Percentiles rank a stretch among this genome's conserved stretches.
phyloP scores from a whole-genome alignment of 1,284 basidiomycete genomes.

The Pseudozyma pruni region DNA sequence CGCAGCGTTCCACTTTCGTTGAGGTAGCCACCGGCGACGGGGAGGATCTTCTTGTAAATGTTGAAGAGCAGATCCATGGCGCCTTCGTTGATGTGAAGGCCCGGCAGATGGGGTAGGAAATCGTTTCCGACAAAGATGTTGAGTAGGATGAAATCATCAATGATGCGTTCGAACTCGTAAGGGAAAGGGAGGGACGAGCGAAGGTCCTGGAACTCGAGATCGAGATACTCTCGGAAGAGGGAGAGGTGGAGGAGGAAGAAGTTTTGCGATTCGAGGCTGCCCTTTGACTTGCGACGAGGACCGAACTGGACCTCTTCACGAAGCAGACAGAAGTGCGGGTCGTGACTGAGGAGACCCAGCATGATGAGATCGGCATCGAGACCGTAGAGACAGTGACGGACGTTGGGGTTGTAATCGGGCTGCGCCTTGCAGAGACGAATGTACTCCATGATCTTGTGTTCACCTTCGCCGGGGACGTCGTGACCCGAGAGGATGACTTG shows the following conservation, averaged over 20 bases:
- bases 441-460: slow-evolving; percentile 99
- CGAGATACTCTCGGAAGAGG: slow-evolving; percentile 93
- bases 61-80: slow-evolving; percentile 90
- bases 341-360: slow-evolving; percentile 95
- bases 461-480: slow-evolving; percentile 95
- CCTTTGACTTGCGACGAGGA: slow-evolving; percentile 73
- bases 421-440: slow-evolving; percentile 94
- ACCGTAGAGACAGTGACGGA: slow-evolving; percentile 96
- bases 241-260: slow-evolving; percentile 96
- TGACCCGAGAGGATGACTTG: slow-evolving; percentile 97
- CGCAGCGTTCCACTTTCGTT: slow-evolving; percentile 90
- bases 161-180: slow-evolving; percentile 89
- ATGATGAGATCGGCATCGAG: slow-evolving; percentile 98
- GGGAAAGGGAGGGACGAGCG: slow-evolving; percentile 71
- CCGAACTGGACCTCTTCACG: slow-evolving; percentile 99
- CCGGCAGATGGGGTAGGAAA: slow-evolving; percentile 94
- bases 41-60: slow-evolving; percentile 91
- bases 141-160: slow-evolving; percentile 96
- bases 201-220: slow-evolving; percentile 82
- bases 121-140: slow-evolving; percentile 98
- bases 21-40: slow-evolving; percentile 87
- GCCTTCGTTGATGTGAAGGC: slow-evolving; percentile 97
- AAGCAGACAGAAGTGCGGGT: slow-evolving; percentile 97
- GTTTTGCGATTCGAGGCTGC: slow-evolving; percentile 86
- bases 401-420: slow-evolving; percentile 90